A percentile compares a stretch with the other conserved stretches of the same genome.
phyloP scores from a whole-genome alignment of 495 filamentous ascomycete genomes.

The Rusavskia elegans region DNA sequence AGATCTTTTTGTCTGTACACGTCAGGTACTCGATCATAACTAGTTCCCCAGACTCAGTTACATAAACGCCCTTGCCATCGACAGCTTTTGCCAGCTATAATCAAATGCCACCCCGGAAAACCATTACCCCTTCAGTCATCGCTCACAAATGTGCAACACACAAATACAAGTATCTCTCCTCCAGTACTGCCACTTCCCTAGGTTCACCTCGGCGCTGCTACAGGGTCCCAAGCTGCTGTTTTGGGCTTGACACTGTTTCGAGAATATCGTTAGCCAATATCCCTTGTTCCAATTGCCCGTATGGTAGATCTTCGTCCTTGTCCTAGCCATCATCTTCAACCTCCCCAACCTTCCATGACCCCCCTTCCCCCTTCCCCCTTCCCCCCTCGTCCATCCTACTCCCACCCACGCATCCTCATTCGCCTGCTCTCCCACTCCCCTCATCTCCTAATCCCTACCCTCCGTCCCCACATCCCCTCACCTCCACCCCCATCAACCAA shows the following conservation, averaged over 20 bases:
- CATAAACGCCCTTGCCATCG: too few species aligned
- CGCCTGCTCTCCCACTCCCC: neutral
- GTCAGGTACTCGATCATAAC: too few species aligned
- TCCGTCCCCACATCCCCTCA: neutral
- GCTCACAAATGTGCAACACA: too few species aligned
- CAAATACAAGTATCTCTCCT: neutral
- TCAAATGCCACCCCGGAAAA: too few species aligned
- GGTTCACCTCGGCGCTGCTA: constrained; percentile 18
- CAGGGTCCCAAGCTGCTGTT: constrained; percentile 27
- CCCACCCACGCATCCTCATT: neutral
- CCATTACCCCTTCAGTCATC: too few species aligned
- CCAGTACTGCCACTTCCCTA: neutral
- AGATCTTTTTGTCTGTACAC: too few species aligned
- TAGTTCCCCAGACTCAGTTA: too few species aligned
- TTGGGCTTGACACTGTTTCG: constrained; percentile 28
- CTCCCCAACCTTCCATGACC: neutral
- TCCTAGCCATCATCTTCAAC: neutral
- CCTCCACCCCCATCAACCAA: neutral
- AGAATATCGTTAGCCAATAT: neutral
- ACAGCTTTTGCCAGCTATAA: too few species aligned
- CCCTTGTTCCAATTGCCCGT: neutral
- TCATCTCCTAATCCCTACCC: neutral
- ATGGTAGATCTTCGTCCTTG: neutral
- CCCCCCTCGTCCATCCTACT: neutral
- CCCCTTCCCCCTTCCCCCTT: neutral